Conservation (phyloP, 352 stramenopile species). For the Pythium brassicae region DNA sequence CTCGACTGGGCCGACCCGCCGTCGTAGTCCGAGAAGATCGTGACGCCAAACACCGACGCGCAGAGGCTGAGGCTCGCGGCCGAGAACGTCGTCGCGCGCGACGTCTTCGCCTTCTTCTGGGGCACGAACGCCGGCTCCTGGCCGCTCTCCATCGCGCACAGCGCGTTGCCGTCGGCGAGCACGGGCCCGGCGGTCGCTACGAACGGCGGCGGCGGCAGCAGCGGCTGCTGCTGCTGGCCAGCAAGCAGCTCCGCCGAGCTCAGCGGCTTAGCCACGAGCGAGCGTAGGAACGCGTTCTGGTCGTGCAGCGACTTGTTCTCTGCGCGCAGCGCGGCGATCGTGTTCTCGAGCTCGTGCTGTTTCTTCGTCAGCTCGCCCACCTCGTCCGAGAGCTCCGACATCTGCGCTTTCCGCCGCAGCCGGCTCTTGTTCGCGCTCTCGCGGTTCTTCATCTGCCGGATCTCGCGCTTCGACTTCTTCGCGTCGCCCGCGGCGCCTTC, state of each 20-base stretch:
- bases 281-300: conserved; percentile 75
- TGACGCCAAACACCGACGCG: conserved; percentile 77
- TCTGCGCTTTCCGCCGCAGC: conserved; percentile 64
- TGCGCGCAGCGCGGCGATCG: conserved; percentile 56
- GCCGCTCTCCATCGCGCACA: conserved; percentile 26
- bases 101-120: conserved; percentile 32
- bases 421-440: conserved; percentile 83
- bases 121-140: conserved; percentile 18
- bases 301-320: conserved; percentile 80
- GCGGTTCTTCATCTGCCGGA: conserved; percentile 85
- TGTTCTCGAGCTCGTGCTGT: conserved; percentile 65
- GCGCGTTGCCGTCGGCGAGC: conserved; percentile 3
- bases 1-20: conserved; percentile 22
- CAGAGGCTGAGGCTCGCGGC: conserved; percentile 61
- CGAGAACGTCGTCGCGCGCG: conserved; percentile 40
- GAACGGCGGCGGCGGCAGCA: no score
- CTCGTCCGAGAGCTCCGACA: conserved; percentile 50
- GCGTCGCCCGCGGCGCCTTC: conserved; percentile 8
- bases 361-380: conserved; percentile 64
- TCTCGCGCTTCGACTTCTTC: conserved; percentile 75
- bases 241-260: conserved; percentile 10
- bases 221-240: conserved; percentile 27
- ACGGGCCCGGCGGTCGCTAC: conserved; percentile 9
- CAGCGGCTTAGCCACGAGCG: conserved; percentile 40
- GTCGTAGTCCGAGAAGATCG: conserved; percentile 58